A percentile compares a stretch with the other conserved stretches of the same genome.
These are phyloP conservation scores for Akebia trifoliata DNA, from an alignment of 164 flowering plant genomes.

Conservation along the genomic window DNA sequence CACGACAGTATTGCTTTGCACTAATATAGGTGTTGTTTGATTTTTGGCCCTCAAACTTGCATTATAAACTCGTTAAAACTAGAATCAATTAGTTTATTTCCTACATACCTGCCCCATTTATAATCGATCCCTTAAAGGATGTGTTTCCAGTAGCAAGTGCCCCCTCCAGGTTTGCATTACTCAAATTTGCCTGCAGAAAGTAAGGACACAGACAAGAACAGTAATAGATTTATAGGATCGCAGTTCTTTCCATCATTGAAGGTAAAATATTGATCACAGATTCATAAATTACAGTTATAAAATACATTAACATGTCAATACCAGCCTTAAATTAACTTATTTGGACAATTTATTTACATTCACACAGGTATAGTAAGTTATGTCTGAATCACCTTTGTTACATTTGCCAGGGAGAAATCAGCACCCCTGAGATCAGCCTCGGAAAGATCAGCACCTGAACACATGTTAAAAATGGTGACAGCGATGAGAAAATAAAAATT, in stretches of 20 bases:
- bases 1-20: no score
- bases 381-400: slow-evolving; percentile 55
- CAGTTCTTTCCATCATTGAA: neutral
- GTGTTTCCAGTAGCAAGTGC: slow-evolving; percentile 92
- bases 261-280: neutral
- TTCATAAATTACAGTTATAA: neutral
- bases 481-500: no score
- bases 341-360: no score
- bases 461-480: neutral
- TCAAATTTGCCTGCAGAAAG: slow-evolving; percentile 66
- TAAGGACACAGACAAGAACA: neutral
- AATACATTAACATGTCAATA: neutral
- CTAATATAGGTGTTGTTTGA: no score
- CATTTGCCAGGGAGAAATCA: slow-evolving; percentile 89
- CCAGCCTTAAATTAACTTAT: neutral
- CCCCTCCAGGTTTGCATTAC: slow-evolving; percentile 91
- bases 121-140: slow-evolving; percentile 74
- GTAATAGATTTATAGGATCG: neutral
- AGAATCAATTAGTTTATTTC: neutral
- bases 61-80: neutral
- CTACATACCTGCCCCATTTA: slow-evolving; percentile 78
- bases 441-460: slow-evolving; percentile 85
- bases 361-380: neutral
- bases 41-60: no score
- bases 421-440: slow-evolving; percentile 93